phyloP scores from a whole-genome alignment of 257 asterid species.

The Apocynum venetum region DNA sequence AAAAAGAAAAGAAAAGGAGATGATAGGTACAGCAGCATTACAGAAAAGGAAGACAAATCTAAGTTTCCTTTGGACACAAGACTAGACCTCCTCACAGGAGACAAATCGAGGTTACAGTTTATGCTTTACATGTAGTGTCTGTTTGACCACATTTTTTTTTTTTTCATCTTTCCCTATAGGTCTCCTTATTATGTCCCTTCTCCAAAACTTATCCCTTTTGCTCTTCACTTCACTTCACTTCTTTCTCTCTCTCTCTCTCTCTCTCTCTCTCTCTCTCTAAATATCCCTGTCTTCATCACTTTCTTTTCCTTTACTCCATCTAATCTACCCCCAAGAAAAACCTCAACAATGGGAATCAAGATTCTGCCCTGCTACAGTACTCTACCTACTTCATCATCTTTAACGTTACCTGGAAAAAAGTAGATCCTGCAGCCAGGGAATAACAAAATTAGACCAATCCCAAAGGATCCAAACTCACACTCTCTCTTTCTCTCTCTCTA shows the following conservation, averaged over 20 bases:
- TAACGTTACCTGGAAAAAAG: slow-evolving; percentile 19
- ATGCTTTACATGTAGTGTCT: slow-evolving; percentile 38
- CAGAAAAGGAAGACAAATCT: slow-evolving; percentile 21
- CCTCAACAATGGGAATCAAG: not conserved
- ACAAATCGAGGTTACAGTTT: slow-evolving; percentile 46
- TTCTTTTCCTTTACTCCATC: slow-evolving; percentile 28
- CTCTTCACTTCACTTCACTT: not conserved
- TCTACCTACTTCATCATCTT: not conserved
- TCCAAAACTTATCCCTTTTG: slow-evolving; percentile 3
- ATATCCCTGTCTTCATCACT: slow-evolving; percentile 5
- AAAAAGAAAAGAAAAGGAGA: slow-evolving; percentile 1
- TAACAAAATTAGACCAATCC: slow-evolving; percentile 26
- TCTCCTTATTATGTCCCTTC: not conserved
- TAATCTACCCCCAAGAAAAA: not conserved
- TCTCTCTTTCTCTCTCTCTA: not conserved
- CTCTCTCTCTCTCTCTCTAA: slow-evolving; percentile 1
- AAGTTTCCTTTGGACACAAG: slow-evolving; percentile 42
- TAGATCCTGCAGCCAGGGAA: slow-evolving; percentile 9
- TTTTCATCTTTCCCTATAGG: not conserved
- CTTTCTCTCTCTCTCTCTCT: slow-evolving; percentile 2
- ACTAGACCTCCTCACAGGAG: slow-evolving; percentile 41
- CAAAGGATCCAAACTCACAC: slow-evolving; percentile 11
- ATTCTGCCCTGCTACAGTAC: not conserved
- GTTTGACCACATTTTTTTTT: slow-evolving; percentile 34
- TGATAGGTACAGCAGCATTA: slow-evolving; percentile 11